Evolutionary conservation across 192 early-diverging fungal genomes (phyloP).

Genomic region (Gaertneriomyces sp.): DNA sequence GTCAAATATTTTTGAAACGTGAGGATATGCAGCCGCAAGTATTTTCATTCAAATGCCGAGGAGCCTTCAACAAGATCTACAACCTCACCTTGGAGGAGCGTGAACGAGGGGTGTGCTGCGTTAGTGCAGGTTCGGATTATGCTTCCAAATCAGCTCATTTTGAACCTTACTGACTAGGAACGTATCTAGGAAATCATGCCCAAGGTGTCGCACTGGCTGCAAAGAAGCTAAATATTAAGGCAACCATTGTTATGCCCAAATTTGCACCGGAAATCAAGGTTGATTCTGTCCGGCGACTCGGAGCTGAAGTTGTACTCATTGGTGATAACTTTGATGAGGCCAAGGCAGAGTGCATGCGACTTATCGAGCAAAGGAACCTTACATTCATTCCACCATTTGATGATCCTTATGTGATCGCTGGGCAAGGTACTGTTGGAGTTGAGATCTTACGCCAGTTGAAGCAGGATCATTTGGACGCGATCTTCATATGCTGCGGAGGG

Average conservation of each 20-base stretch:
- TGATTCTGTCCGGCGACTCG: conserved; percentile 84
- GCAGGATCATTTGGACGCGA: conserved; percentile 69
- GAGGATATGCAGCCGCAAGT: conserved; percentile 92
- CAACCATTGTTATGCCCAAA: conserved; percentile 97
- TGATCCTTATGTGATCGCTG: conserved; percentile 98
- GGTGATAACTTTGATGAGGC: conserved; percentile 96
- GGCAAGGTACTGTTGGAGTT: conserved; percentile 93
- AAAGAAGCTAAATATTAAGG: conserved; percentile 83
- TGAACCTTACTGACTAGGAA: too few species aligned
- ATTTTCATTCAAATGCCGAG: conserved; percentile 97
- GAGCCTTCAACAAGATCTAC: conserved; percentile 91
- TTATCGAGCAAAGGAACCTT: conserved; percentile 33
- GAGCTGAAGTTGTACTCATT: conserved; percentile 82
- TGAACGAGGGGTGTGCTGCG: conserved; percentile 86
- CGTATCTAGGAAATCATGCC: conserved; percentile 71
- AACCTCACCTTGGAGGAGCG: conserved; percentile 77
- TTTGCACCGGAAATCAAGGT: conserved; percentile 79
- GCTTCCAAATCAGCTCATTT: too few species aligned
- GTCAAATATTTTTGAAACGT: conserved; percentile 82
- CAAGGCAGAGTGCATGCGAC: conserved; percentile 76
- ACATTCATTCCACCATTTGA: conserved; percentile 88
- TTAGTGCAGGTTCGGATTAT: conserved; percentile 44
- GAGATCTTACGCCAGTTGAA: conserved; percentile 62
- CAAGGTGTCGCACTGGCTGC: conserved; percentile 92
- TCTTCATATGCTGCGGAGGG: conserved; percentile 90